Evolutionary conservation across 2,329 filamentous ascomycete genomes (phyloP), one percentile per base, ranked within the genome.

Genomic region (Sarocladiaceae sp.): DNA sequence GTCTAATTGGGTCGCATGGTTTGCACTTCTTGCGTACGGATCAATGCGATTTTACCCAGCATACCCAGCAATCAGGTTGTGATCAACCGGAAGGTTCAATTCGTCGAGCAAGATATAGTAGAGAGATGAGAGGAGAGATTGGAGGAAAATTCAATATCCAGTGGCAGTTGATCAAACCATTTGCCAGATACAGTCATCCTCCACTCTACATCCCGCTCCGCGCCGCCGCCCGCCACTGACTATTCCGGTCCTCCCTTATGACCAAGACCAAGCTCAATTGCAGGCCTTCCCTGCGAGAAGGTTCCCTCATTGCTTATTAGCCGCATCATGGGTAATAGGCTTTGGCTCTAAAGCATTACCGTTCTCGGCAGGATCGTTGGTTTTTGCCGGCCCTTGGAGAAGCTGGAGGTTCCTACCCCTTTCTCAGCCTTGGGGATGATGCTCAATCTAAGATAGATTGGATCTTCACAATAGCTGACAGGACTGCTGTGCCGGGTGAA

Each of bases 381-480:
- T 15, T 27, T 41, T 29, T 41, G 15, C 37, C 37, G 37, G 37
- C 23, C 18, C 13, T 41, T 41, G 23, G 37, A 41, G 37, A 41
- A 41, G 20, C 29, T 27, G 23, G 37, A 39, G 34, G n/a, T n/a
- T n/a, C n/a, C n/a, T n/a, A n/a, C n/a, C n/a, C n/a, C n/a, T n/a
- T n/a, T n/a, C n/a, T n/a, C n/a, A n/a, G n/a, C n/a, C n/a, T n/a
- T n/a, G n/a, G n/a, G n/a, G n/a, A n/a, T n/a, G n/a, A n/a, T n/a
- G n/a, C n/a, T n/a, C n/a, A n/a, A n/a, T n/a, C n/a, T n/a, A n/a
- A n/a, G n/a, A n/a, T n/a, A n/a, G n/a, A n/a, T n/a, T n/a, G n/a
- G n/a, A n/a, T n/a, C n/a, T n/a, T n/a, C n/a, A n/a, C n/a, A n/a
- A n/a, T n/a, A n/a, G n/a, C n/a, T n/a, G n/a, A n/a, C n/a, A n/a